Evolutionary conservation across 2,329 filamentous ascomycete genomes (phyloP), one percentile per base, ranked within the genome.

Genomic region (Calycina herbarum): DNA sequence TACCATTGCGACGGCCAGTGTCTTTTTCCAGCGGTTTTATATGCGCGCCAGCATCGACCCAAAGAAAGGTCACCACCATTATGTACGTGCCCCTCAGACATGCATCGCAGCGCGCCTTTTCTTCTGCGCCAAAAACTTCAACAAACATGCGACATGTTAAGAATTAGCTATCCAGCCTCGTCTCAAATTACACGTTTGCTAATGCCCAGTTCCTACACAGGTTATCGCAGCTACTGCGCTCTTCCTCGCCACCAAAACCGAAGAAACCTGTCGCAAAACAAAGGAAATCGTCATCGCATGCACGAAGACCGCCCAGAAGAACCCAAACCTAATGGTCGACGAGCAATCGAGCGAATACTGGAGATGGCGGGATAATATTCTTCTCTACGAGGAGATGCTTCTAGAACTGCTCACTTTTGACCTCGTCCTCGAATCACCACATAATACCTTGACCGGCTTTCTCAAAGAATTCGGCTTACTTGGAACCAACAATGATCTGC

Each of bases 321-420:
- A 98, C 72, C 84, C 92, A 1, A 91, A 93, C 73, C 86, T 97
- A 66, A 83, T 94, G 63, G 92, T 98, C 62, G 95, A 99, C 76
- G 95, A 98, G 78, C 94, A 98, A 78, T 96, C 91, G 71, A 98
- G 97, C 75, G 95, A 99, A 76, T 99, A 95, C 77, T 99, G 95
- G 95, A 88, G 91, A 74, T 99, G 95, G 95, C 87, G 93, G 67
- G 95, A 99, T 76, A 95, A 90, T 66, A 96, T 99, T 65, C 82
- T 98, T 15, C 89, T 91, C 70, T 93, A 96, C 75, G 95, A 99
- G 79, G 95, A 98, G 76, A 82, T 94, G 56, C 90, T 99, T 81
- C 85, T 99, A 17, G 95, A 98, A 77, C 88, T 88, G 57, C 83
- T 99, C 20, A 98, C 94, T 67, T 99, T 99, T 77, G 95, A 99